Evolutionary conservation across 371 early-diverging fungal species (phyloP), one percentile per base, ranked within the genome.

Genomic region (Chytridiales sp.): DNA sequence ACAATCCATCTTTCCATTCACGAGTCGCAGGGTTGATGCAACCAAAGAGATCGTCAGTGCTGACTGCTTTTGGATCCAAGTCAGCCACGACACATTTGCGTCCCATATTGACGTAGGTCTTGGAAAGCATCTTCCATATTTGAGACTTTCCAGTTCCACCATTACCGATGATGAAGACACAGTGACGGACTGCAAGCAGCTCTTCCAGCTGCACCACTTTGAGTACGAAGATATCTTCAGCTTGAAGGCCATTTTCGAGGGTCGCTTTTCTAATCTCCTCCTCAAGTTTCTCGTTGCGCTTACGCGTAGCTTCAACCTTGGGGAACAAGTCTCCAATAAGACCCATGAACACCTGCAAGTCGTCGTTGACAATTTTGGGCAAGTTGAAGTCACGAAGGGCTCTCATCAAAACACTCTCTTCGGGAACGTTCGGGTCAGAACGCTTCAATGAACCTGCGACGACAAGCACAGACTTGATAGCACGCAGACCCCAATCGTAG

Each of bases 401-500:
- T 48, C 85, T 60, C 85, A 84, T 84, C 41, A 84, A 73, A 31
- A 84, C 82, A 49, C 79, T 78, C 43, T 83, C 83, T 69, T 84
- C 85, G 5, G 81, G 79, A 13, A 83, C 77, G 34, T 68, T 67
- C 2, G 82, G 85, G 48, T 84, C 85, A 21, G 79, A 60, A 27
- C 85, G 79, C 61, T 84, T 84, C 53, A 84, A 56, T 6, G 78
- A 68, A 43, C 85, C 85, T 1, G 85, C 85, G 29, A 84, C 85
- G 39, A 84, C 85, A 2, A 84, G 65, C 48, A 84, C 85, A 26
- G 83, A 83, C 58, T 84, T 84, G 69, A 84, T 84, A 19, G 85
- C 85, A 32, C 85, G 75, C 6, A 84, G 67, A 66, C 83, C 85
- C 85, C 85, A 84, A 73, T 84, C 85, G 66, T 84, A 84, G 69